Evolutionary conservation across 805 yeast genomes (phyloP), one percentile per base, ranked within the genome.

Genomic region (Wickerhamiella sorbophila): DNA sequence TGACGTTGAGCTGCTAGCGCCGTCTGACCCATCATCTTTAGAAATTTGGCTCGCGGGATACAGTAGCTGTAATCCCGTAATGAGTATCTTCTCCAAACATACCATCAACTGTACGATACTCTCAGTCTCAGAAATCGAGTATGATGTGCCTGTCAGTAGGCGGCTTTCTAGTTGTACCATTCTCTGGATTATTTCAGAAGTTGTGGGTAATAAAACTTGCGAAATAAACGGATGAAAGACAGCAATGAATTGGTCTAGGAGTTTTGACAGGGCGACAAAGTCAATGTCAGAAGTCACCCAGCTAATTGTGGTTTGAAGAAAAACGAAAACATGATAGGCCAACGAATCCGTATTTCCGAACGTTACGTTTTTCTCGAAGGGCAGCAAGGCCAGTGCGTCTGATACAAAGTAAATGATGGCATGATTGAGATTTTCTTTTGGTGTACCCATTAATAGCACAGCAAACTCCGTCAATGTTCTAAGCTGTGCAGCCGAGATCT

Each of bases 161-260:
- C 29, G 29, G 12, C 26, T 33, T 9, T 37, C 41, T 6, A 44
- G 36, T 18, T 26, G 32, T 6, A 32, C 37, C 18, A 41, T 29
- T 2, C 44, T 35, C 15, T n/a, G 22, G 5, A 44, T 37, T 6
- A 44, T 14, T 5, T 32, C 22, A 14, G 27, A 24, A 15, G 44
- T 32, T 14, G 79, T 54, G 2, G 72, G 70, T 24, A 74, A 57
- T 20, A 79, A 56, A 24, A 75, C 74, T 42, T 71, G 72, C 44
- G 77, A 74, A 1, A 78, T 65, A 3, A 72, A 65, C 18, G 69
- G 70, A 18, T 64, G 63, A 49, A 76, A 71, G 38, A 74, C 61
- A 3, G 67, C 63, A 22, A 78, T 58, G 33, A 77, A 70, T 40
- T 67, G 67, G 4, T 71, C 67, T 29, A 79, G 56, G 10, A 79